Base-by-base conservation (phyloP, 148 eudicot genomes). In the Pharnaceum exiguum region DNA sequence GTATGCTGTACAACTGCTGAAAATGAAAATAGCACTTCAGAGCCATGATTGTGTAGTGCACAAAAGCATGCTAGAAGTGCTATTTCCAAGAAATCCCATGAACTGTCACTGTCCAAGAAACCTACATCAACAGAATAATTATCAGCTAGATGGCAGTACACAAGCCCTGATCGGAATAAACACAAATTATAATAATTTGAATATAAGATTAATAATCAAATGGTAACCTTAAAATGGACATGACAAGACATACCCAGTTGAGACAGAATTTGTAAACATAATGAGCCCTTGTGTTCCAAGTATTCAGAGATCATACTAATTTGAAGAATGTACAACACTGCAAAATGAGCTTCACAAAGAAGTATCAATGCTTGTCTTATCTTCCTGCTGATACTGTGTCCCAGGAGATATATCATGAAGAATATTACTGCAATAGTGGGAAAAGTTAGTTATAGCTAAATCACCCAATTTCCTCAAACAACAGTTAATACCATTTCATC, bases 271-370 rank as follows among this genome's bases (percentile, higher is more conserved):
- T 69, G 83, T 69, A 64, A 21, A 74, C 83, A 79, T 45, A 83
- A 51, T 3, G 95, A 78, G 74, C 83, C 85, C 50, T 55, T 51
- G 56, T 44, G 72, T 70, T 79, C 74, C 70, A 83, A 51, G 27
- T 16, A 68, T 71, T 64, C 69, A 32, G 95, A 83, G 36, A 93
- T 77, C 61, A 81, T 62, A 82, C 76, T 78, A 66, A 93, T 78
- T 66, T 93, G 90, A 72, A 88, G 81, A 63, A 86, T 72, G 79
- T 88, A 93, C 39, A 89, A 56, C 65, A 82, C 57, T 44, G 87
- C 95, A 72, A 93, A 93, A 84, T 93, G 98, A 73, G 83, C 83
- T 81, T 93, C 96, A 44, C 99, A 93, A 33, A 93, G 76, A 72
- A 93, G 89, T 63, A 93, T 71, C 62, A 93, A 69, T 63, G 82